Evolutionary conservation across 495 filamentous ascomycete species (phyloP).

Genomic region (Penicillium arizonense): DNA sequence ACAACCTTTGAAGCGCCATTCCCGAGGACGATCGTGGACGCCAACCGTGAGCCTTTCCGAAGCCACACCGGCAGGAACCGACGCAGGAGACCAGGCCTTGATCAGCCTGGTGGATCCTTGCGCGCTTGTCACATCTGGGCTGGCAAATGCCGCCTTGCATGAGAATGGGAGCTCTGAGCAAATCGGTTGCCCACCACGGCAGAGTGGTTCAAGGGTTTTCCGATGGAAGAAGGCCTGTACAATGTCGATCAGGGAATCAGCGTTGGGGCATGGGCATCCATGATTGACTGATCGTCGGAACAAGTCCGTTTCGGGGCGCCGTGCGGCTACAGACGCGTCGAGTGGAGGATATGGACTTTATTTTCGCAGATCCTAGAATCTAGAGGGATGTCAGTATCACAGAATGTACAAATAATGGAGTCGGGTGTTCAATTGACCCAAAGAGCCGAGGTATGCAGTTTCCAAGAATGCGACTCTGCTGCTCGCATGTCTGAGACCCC

Average conservation of each 20-base stretch:
- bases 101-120: slow-evolving; percentile 21
- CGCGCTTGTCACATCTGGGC: slow-evolving; percentile 22
- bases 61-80: slow-evolving; percentile 29
- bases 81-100: slow-evolving; percentile 21
- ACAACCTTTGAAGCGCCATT: slow-evolving; percentile 8
- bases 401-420: not conserved
- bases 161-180: slow-evolving; percentile 12
- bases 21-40: slow-evolving; percentile 14
- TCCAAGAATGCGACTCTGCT: slow-evolving; percentile 4
- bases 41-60: slow-evolving; percentile 17
- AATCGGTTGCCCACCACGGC: slow-evolving; percentile 21
- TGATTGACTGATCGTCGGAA: slow-evolving; percentile 3
- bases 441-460: slow-evolving; percentile 3
- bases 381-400: not conserved
- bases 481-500: not conserved
- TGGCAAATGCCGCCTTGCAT: slow-evolving; percentile 23
- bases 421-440: not conserved
- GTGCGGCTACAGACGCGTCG: slow-evolving; percentile 7
- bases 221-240: not conserved
- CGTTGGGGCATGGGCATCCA: slow-evolving; percentile 5
- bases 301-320: not conserved
- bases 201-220: not conserved
- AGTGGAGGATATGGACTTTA: not conserved
- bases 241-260: slow-evolving; percentile 8
- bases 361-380: not conserved